Evolutionary conservation across 73 alveolate species (phyloP), one percentile per base, ranked within the genome.

Genomic region (Symbiodinium pilosum): DNA sequence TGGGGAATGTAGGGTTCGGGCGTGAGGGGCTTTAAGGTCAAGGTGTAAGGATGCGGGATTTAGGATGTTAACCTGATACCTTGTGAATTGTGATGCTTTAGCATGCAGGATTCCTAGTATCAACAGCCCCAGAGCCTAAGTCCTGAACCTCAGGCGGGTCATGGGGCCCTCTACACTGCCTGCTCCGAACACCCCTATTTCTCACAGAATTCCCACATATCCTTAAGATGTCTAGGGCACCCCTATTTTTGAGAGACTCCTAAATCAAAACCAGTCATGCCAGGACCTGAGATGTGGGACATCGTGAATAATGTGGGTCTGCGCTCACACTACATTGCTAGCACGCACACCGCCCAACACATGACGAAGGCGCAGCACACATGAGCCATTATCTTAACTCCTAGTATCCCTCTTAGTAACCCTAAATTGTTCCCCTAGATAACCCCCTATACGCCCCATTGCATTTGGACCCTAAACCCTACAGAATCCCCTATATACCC

Each of bases 291-390:
- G 4, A 43, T 28, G 42, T 84, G 93, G 93, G 93, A 84, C n/a
- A 34, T 42, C 43, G 75, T 84, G 34, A 84, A 84, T 30, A 40
- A 43, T 14, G 93, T 84, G 11, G 93, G 93, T 43, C 93, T 84
- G 75, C 69, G 93, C 38, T 84, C 93, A 3, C 93, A 84, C 75
- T 84, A 84, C 43, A 41, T 84, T 32, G 93, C 93, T 44, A 43
- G 75, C 28, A 43, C 28, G 43, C 30, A 43, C 32, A 75, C 47
- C 28, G 93, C 93, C 0, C 42, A 28, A 24, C 93, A n/a, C 47
- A 84, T 84, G 93, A 43, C 75, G 44, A 30, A n/a, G 6, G 41
- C n/a, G n/a, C n/a, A n/a, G n/a, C n/a, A n/a, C n/a, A 24, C 73
- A 54, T n/a, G n/a, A n/a, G n/a, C n/a, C n/a, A n/a, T n/a, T n/a